Base-by-base conservation (phyloP, 2,329 filamentous ascomycete species). In the Phyllosticta paracitricarpa region DNA sequence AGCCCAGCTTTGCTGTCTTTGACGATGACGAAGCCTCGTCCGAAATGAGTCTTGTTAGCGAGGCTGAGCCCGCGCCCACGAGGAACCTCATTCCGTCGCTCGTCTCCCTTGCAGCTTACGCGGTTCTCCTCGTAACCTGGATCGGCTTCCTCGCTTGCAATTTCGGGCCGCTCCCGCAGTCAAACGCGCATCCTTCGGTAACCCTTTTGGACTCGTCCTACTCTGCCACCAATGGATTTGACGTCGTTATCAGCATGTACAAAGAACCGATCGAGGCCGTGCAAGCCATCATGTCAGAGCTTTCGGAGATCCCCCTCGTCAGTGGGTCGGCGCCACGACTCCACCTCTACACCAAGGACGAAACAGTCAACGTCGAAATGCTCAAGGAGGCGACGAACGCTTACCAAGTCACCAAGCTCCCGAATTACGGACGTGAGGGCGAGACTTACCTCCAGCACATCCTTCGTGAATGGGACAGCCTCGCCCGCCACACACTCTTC, bases 171-270 rank as follows among this genome's bases (percentile, higher is more conserved):
- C 22, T 57, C n/a, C 40, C 59, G 14, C 30, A 56, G 10, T 26
- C 26, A 4, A 48, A 26, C 26, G 17, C 56, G 25, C 40, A 17
- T 6, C 30, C 33, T 9, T 17, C 51, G 30, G 19, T 10, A 19
- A 19, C 54, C 4, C 54, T 19, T 14, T 58, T 71, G 9, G 69
- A 71, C 52, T 48, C 54, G 5, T 53, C 58, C 0, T 75, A 72
- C 58, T 53, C 61, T 25, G 64, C 72, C 1, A 17, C 40, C 6
- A 57, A 59, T 4, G 55, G 63, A 17, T 56, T 69, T 24, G 72
- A 76, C 56, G 66, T 75, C 14, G 73, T 75, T 3, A 66, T 76
- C 57, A 74, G 70, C 66, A 75, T 73, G 70, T 73, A 73, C 64
- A 70, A 70, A 59, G 74, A 75, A 59, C 67, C 68, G 0, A 56